phyloP scores from a whole-genome alignment of 768 basidiomycete species.

The Hortiboletus flavorubellus region DNA sequence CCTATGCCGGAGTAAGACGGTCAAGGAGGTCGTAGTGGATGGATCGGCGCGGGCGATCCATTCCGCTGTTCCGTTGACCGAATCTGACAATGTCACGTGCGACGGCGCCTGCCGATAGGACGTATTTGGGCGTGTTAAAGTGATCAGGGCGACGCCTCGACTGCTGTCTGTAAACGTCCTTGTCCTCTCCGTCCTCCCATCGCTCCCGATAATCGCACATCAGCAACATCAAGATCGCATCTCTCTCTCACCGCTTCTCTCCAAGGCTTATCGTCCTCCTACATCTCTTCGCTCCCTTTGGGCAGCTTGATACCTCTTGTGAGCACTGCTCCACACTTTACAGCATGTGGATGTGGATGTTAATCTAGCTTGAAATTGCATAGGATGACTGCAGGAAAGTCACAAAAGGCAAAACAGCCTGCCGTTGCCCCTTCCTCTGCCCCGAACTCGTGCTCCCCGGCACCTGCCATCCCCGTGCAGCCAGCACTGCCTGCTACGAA shows the following conservation, averaged over 20 bases:
- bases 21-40: background rate
- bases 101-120: slow-evolving; percentile 25
- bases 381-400: slow-evolving; percentile 30
- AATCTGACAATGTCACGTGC: slow-evolving; percentile 24
- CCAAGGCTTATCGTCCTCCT: background rate
- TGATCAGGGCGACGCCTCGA: slow-evolving; percentile 25
- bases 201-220: slow-evolving; percentile 19
- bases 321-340: slow-evolving; percentile 4
- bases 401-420: slow-evolving; percentile 26
- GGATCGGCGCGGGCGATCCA: slow-evolving; percentile 6
- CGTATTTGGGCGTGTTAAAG: slow-evolving; percentile 31
- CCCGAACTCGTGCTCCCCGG: slow-evolving; percentile 7
- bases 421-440: slow-evolving; percentile 1
- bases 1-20: no score
- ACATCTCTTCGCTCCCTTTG: background rate
- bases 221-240: slow-evolving; percentile 17
- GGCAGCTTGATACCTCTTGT: slow-evolving; percentile 10
- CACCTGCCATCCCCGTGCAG: slow-evolving; percentile 8
- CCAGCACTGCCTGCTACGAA: slow-evolving; percentile 5
- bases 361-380: slow-evolving; percentile 17
- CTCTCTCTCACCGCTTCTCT: background rate
- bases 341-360: slow-evolving; percentile 2
- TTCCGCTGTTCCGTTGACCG: slow-evolving; percentile 21
- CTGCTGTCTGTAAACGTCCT: slow-evolving; percentile 15
- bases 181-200: slow-evolving; percentile 17